A percentile compares a stretch with the other conserved stretches of the same genome.
Evolutionary conservation across 495 filamentous ascomycete species (phyloP).

Genomic region (Podospora tetraspora): DNA sequence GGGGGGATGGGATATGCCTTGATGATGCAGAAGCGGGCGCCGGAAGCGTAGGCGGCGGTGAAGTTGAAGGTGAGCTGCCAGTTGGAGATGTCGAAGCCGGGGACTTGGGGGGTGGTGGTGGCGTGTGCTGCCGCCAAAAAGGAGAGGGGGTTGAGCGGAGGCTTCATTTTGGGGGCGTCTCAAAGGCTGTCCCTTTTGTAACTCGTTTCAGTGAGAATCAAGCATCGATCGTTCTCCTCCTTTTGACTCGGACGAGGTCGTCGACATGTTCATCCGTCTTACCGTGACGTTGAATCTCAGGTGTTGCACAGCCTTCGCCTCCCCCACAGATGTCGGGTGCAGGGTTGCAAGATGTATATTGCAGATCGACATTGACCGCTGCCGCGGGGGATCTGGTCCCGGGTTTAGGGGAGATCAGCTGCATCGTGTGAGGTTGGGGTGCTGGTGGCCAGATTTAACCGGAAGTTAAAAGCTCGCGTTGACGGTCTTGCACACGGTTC

Average conservation of each 20-base stretch:
- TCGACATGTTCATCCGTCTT: background rate
- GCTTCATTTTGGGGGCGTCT: background rate
- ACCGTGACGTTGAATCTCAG: background rate
- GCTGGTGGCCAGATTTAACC: background rate
- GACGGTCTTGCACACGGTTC: background rate
- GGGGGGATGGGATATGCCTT: constrained; percentile 48
- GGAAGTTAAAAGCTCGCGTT: background rate
- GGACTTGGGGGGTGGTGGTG: constrained; percentile 29
- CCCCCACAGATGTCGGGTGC: background rate
- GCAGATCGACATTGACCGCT: background rate
- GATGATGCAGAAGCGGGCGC: constrained; percentile 65
- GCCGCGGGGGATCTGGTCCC: background rate
- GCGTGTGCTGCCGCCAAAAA: background rate
- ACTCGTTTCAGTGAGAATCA: background rate
- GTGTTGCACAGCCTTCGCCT: background rate
- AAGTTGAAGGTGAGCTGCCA: constrained; percentile 57
- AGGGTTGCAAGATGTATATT: background rate
- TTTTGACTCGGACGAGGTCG: background rate
- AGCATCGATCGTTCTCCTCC: background rate
- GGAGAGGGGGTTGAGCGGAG: background rate
- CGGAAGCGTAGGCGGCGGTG: constrained; percentile 46
- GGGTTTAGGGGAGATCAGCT: background rate
- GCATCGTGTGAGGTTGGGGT: background rate
- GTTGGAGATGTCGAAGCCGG: constrained; percentile 62
- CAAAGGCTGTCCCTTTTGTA: background rate